These are phyloP conservation scores for Physcomitrellopsis africana DNA, from an alignment of 225 moss, liverwort and hornwort species.

Conservation along the genomic window DNA sequence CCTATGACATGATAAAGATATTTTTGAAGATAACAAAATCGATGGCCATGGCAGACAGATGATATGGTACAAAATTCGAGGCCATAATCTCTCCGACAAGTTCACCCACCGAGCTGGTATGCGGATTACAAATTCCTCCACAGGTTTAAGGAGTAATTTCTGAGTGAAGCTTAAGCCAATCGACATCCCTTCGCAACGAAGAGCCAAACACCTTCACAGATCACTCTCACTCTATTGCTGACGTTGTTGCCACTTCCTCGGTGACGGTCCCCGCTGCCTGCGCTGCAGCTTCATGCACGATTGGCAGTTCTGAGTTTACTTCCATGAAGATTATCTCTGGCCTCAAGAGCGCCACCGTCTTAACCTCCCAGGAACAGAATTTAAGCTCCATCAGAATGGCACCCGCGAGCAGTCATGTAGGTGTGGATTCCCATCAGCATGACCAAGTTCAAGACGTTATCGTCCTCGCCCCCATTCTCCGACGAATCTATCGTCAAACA, in stretches of 20 bases:
- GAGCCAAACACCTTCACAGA: too few relatives aligned
- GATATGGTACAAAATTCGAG: slow-evolving; percentile 14
- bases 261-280: slow-evolving; percentile 26
- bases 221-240: slow-evolving; percentile 17
- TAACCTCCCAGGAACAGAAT: slow-evolving; percentile 15
- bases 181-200: too few relatives aligned
- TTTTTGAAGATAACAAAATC: slow-evolving; percentile 30
- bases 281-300: neutral
- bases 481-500: slow-evolving; percentile 42
- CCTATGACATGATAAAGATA: slow-evolving; percentile 17
- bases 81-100: too few relatives aligned
- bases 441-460: slow-evolving; percentile 53
- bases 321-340: slow-evolving; percentile 27
- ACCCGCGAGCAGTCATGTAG: slow-evolving; percentile 42
- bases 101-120: too few relatives aligned
- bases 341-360: slow-evolving; percentile 24
- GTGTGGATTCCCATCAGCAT: slow-evolving; percentile 37
- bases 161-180: too few relatives aligned
- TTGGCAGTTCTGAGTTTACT: slow-evolving; percentile 21
- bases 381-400: slow-evolving; percentile 31
- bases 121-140: too few relatives aligned
- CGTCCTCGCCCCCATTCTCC: slow-evolving; percentile 36
- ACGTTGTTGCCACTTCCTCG: slow-evolving; percentile 13
- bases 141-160: too few relatives aligned
- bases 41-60: slow-evolving; percentile 27